Evolutionary conservation across 73 alveolate genomes (phyloP), one percentile per base, ranked within the genome.

Genomic region (Paramecium sexaurelia): DNA sequence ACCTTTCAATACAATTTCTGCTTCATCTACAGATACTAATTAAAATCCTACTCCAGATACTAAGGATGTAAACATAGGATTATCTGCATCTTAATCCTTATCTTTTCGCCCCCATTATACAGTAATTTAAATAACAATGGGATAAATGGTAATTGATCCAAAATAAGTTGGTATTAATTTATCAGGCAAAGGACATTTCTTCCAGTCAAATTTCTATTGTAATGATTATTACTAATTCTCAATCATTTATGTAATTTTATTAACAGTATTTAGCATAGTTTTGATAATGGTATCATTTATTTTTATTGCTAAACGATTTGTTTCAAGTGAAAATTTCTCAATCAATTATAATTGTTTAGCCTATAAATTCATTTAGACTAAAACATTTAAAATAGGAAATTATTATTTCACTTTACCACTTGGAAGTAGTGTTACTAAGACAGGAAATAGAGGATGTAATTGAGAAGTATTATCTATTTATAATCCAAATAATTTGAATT

Each of bases 1-100:
- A 13, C 96, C 92, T 33, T 94, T 92, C 13, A 96, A 83, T 19
- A 91, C 93, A 10, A 96, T 61, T 13, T 97, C 97, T 45, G 99
- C 99, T 7, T 89, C 91, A 67, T 96, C 99, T n/a, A 96, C 88
- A 27, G 91, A 92, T 19, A 95, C 91, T 19, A 96, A 92, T n/a
- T 96, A 94, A 10, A 96, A 86, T 22, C 99, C 99, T 40, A 96
- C 55, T 43, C 93, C 87, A 57, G 92, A 55, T 5, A 93, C 55
- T 9, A 94, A 37, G 2, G 66, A 61, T 19, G 93, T 68, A 41
- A 91, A 39, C 33, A 85, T 71, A 43, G 84, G 84, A 85, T 67
- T 73, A 55, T 71, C 67, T 56, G 61, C 61, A 33, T 51, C 67
- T 51, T 51, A 20, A 3, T 51, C 85, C 26, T 73, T 75, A 61